phyloP scores from a whole-genome alignment of 2,329 filamentous ascomycete genomes.

The Pseudogymnoascus sp. region DNA sequence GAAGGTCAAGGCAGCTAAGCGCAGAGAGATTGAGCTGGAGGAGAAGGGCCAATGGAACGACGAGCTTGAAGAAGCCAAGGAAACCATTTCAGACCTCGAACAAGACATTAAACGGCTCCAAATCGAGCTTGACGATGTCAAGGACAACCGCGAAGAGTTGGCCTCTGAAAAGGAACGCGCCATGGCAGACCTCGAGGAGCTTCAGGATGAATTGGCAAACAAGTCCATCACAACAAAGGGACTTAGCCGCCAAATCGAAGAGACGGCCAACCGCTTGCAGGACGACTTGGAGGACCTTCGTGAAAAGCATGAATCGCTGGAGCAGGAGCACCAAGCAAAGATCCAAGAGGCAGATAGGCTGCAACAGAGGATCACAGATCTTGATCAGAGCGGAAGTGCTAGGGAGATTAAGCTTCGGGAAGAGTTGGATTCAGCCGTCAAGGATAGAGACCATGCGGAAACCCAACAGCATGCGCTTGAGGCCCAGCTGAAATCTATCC shows the following conservation, averaged over 20 bases:
- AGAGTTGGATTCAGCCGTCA: slow-evolving; percentile 32
- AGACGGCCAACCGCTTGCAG: slow-evolving; percentile 58
- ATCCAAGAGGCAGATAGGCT: slow-evolving; percentile 31
- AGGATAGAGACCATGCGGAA: slow-evolving; percentile 29
- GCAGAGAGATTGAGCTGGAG: slow-evolving; percentile 46
- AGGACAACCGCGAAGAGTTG: slow-evolving; percentile 46
- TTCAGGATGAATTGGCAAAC: slow-evolving; percentile 70
- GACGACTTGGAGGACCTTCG: slow-evolving; percentile 50
- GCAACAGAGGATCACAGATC: slow-evolving; percentile 33
- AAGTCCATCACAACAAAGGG: slow-evolving; percentile 71
- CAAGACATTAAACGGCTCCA: slow-evolving; percentile 44
- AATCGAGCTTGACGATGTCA: slow-evolving; percentile 45
- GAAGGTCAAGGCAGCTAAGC: slow-evolving; percentile 47
- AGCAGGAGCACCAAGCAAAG: slow-evolving; percentile 36
- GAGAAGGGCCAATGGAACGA: slow-evolving; percentile 43
- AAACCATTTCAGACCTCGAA: slow-evolving; percentile 51
- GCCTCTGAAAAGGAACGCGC: slow-evolving; percentile 46
- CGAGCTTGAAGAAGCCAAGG: slow-evolving; percentile 45
- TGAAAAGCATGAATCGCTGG: slow-evolving; percentile 34
- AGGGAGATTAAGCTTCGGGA: slow-evolving; percentile 34
- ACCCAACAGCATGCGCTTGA: slow-evolving; percentile 32
- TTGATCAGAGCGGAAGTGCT: slow-evolving; percentile 23
- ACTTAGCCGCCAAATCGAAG: slow-evolving; percentile 65
- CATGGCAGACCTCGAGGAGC: slow-evolving; percentile 51
- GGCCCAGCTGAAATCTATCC: slow-evolving; percentile 44